Base-by-base conservation (phyloP, 2,329 filamentous ascomycete genomes). In the Catunica adiposa region DNA sequence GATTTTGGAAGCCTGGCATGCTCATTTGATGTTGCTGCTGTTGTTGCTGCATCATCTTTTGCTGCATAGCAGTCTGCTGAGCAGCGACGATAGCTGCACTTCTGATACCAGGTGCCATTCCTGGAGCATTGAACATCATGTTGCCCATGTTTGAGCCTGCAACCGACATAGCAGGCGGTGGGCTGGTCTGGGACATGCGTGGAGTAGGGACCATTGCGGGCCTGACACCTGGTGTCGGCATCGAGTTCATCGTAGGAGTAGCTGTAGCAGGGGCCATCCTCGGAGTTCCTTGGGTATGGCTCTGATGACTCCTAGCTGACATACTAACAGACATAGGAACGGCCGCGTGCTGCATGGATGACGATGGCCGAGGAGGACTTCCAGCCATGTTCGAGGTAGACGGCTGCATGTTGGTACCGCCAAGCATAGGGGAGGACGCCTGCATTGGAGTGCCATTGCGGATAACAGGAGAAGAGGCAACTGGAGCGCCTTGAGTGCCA, bases 361-460 rank as follows among this genome's bases (percentile, higher is more conserved):
- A 86, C 0, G 81, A 70, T 15, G 83, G 81, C 47, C 83, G 73
- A 17, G 80, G 72, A 25, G 83, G 83, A 62, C 82, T 86, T 53
- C 73, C 79, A 20, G 80, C 81, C 73, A 85, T 82, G 61, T 75
- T 82, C 1, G 83, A 84, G 51, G 76, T 79, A 26, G 79, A 80
- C 37, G 75, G 73, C 59, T 82, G 78, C 80, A 84, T 84, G 0
- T 78, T 69, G 25, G 77, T 76, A 37, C 75, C 75, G 46, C 72
- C 72, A n/a, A 79, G 74, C 72, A 79, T 81, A 7, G 80, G 81
- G 1, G 80, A 83, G 3, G 80, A 83, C 69, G 78, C 76, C 56
- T 76, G 78, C 56, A 80, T 78, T 11, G 80, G 80, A 1, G 80
- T 83, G 22, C 76, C 77, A 61, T 84, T 80, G 14, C 78, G 73